Base-by-base conservation (phyloP, 176 grass and related monocot species). In the Eremochloa ophiuroides region DNA sequence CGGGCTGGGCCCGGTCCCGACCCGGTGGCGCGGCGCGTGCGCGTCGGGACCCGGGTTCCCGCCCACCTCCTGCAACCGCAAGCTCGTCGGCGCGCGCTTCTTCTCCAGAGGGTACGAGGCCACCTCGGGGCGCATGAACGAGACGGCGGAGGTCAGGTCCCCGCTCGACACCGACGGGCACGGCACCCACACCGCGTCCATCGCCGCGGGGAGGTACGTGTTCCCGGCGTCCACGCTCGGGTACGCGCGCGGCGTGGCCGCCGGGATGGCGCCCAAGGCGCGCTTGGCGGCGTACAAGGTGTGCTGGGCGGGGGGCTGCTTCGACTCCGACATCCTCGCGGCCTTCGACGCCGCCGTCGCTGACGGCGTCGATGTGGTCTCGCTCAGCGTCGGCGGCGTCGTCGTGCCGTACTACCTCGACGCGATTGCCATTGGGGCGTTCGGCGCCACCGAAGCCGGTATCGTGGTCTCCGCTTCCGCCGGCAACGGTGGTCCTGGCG, bases 181-280 rank as follows among this genome's bases (percentile, higher is more conserved):
- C 80, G 90, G 92, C 0, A 98, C 92, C 3, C 95, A 98, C 86
- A 98, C 92, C 0, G 95, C 95, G 1, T 98, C 92, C 70, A 94
- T 98, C 66, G 92, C 95, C 5, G 95, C 90, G 0, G 95, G 92
- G 26, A 85, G 95, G 18, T 98, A 98, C 85, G 95, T 94, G 33
- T 98, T 98, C 68, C 95, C 95, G 34, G 92, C 95, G 26, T 94
- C 95, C 38, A 93, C 95, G 37, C 95, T 98, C 10, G 95, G 95
- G 3, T 98, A 98, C 56, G 92, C 92, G 14, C 83, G 90, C 33
- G 95, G 95, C 29, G 92, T 98, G 2, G 95, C 95, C 0, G 91
- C 95, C 1, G 95, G 95, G 18, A 98, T 98, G 95, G 92, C 92
- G n/a, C 95, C 95, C 47, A 98, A 98, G 83, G 95, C 95, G 29